Conservation (phyloP, 192 early-diverging fungal genomes). For the Coemansia furcata region DNA sequence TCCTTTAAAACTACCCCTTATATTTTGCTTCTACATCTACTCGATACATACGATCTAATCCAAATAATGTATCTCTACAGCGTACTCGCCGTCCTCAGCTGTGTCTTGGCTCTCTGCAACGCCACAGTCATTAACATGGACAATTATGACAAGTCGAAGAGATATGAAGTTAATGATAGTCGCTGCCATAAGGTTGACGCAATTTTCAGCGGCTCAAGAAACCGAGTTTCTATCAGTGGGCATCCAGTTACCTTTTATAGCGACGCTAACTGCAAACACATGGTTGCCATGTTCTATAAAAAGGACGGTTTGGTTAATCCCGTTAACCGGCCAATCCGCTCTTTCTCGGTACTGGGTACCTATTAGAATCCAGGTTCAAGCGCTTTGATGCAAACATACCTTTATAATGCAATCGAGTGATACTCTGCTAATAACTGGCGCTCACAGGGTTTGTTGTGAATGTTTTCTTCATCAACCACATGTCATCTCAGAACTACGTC, state of each 20-base stretch:
- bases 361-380: no score
- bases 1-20: background rate
- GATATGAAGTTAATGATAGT: background rate
- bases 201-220: background rate
- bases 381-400: no score
- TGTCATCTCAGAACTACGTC: no score
- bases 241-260: background rate
- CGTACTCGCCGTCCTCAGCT: background rate
- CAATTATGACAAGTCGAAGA: no score
- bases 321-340: background rate
- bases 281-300: background rate
- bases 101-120: background rate
- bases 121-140: background rate
- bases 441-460: no score
- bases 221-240: background rate
- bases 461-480: no score
- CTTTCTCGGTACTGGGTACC: background rate
- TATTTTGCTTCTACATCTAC: background rate
- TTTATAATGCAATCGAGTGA: no score
- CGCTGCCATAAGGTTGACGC: background rate
- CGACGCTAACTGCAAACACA: background rate
- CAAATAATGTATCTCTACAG: background rate
- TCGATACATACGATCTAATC: background rate
- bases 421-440: no score
- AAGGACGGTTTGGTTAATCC: background rate